These are phyloP conservation scores for Boletus tylopilopsis DNA, from an alignment of 768 basidiomycete genomes.

Conservation along the genomic window DNA sequence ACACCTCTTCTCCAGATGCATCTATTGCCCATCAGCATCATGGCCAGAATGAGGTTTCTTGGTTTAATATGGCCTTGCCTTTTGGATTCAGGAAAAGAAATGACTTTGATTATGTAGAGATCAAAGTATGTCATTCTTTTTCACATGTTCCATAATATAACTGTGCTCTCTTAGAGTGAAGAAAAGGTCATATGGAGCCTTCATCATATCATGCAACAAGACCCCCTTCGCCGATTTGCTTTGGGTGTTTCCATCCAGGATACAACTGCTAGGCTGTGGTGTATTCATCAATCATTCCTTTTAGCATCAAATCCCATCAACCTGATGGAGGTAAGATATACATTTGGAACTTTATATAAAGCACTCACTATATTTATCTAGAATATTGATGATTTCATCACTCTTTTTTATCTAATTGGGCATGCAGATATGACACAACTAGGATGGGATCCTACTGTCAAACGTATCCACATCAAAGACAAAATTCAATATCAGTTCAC, in stretches of 20 bases:
- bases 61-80: too few relatives aligned
- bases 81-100: too few relatives aligned
- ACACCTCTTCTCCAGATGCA: too few relatives aligned
- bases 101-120: too few relatives aligned
- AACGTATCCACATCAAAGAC: neutral
- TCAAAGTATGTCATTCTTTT: too few relatives aligned
- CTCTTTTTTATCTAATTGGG: slow-evolving; percentile 9
- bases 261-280: slow-evolving; percentile 27
- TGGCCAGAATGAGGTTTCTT: too few relatives aligned
- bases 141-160: too few relatives aligned
- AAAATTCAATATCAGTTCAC: neutral
- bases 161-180: slow-evolving; percentile 14
- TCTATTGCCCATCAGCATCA: too few relatives aligned
- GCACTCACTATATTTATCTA: neutral
- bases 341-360: neutral
- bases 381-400: slow-evolving; percentile 1
- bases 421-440: neutral
- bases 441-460: neutral
- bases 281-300: neutral
- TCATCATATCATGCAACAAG: slow-evolving; percentile 26
- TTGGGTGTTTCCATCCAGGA: slow-evolving; percentile 30
- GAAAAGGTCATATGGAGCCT: slow-evolving; percentile 26
- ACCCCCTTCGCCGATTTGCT: slow-evolving; percentile 22
- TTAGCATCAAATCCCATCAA: neutral
- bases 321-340: neutral